phyloP scores from a whole-genome alignment of 331 rosid species.

The Prunus yedoensis region DNA sequence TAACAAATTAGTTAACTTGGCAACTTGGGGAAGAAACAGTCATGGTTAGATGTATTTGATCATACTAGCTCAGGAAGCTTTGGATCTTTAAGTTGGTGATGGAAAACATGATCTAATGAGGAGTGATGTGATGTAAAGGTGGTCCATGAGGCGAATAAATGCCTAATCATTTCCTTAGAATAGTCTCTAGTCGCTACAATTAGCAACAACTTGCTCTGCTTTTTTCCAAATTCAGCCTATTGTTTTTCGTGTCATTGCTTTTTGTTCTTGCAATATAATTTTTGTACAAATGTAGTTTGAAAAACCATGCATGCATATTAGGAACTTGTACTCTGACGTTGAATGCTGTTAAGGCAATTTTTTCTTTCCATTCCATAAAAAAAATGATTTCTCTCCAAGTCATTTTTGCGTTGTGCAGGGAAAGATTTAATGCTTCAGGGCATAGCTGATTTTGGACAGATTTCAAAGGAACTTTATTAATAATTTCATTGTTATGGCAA shows the following conservation, averaged over 20 bases:
- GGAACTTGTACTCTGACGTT: neutral
- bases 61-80: neutral
- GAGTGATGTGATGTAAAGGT: neutral
- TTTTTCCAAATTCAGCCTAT: neutral
- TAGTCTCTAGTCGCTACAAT: neutral
- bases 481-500: neutral
- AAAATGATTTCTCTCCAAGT: conserved; percentile 3
- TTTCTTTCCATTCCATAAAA: neutral
- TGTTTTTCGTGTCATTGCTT: neutral
- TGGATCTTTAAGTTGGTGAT: neutral
- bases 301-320: neutral
- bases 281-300: neutral
- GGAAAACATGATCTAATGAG: neutral
- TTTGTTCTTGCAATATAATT: neutral
- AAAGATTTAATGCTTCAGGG: neutral
- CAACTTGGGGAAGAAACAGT: neutral
- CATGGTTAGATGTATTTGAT: neutral
- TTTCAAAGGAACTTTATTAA: neutral
- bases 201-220: neutral
- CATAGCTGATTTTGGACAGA: neutral
- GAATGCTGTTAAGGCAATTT: neutral
- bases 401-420: neutral
- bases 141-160: neutral
- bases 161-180: neutral
- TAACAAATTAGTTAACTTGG: neutral